Evolutionary conservation across 257 asterid genomes (phyloP).

Genomic region (Cynanchum wilfordii): DNA sequence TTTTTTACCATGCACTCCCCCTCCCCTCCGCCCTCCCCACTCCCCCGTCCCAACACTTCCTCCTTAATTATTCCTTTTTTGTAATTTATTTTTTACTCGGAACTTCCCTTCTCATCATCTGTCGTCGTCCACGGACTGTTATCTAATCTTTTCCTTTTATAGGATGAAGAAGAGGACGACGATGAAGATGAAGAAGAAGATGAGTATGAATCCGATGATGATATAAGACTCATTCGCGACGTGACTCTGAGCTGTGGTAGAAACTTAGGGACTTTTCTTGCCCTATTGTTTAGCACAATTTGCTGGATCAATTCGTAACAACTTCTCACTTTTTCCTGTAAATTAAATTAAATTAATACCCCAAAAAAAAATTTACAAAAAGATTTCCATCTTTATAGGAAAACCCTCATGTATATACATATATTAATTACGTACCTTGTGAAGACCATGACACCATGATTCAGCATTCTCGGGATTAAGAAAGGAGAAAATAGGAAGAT

Average conservation of each 20-base stretch:
- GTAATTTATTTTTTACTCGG: constrained; percentile 24
- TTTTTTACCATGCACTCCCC: constrained; percentile 35
- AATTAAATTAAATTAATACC: neutral
- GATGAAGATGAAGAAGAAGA: constrained; percentile 36
- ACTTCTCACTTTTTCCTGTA: constrained; percentile 59
- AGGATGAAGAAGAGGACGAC: constrained; percentile 38
- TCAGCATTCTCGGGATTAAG: constrained; percentile 74
- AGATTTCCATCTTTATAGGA: no score
- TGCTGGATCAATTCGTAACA: constrained; percentile 52
- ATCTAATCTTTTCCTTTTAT: constrained; percentile 71
- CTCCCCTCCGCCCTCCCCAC: constrained; percentile 21
- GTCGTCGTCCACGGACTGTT: constrained; percentile 40
- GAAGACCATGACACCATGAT: constrained; percentile 86
- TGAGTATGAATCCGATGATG: constrained; percentile 1
- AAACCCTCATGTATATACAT: neutral
- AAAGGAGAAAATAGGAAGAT: constrained; percentile 62
- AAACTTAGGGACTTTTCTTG: constrained; percentile 60
- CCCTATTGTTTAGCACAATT: constrained; percentile 15
- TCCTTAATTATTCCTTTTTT: neutral
- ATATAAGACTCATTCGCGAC: constrained; percentile 47
- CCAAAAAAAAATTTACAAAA: neutral
- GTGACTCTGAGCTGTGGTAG: constrained; percentile 76
- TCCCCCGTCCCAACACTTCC: neutral
- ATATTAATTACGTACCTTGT: constrained; percentile 37
- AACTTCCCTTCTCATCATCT: constrained; percentile 51